Conservation (phyloP, 1,139 yeast species). For the Taphrina communis region DNA sequence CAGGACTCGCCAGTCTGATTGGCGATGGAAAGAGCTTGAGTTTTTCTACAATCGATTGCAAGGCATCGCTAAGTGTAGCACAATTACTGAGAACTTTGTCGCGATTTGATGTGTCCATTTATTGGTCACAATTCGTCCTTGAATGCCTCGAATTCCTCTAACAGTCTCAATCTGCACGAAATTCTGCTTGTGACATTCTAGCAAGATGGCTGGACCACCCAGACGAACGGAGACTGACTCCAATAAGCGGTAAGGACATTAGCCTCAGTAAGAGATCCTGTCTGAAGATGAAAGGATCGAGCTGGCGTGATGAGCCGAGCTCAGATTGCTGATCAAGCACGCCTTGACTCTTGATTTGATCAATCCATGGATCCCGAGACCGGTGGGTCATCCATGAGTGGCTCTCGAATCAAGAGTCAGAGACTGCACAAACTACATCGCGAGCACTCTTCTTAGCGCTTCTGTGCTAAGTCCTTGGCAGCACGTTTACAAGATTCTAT, state of each 20-base stretch:
- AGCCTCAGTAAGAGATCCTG: background rate
- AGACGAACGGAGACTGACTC: background rate
- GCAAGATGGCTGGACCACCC: background rate
- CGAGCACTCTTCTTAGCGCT: no score
- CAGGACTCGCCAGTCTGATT: slow-evolving; percentile 5
- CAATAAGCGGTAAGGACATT: background rate
- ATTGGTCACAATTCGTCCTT: background rate
- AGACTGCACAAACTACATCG: no score
- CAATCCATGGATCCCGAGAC: no score
- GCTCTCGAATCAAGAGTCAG: no score
- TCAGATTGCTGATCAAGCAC: no score
- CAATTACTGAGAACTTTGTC: background rate
- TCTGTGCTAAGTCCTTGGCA: no score
- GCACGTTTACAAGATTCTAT: background rate
- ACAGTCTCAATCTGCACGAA: no score
- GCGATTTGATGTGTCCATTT: background rate
- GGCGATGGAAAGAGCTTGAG: slow-evolving; percentile 19
- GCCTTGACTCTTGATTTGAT: no score
- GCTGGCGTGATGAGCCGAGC: no score
- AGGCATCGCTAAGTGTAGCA: background rate
- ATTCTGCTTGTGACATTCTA: background rate
- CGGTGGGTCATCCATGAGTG: no score
- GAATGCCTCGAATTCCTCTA: no score
- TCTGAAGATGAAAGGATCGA: background rate
- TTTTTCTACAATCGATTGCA: slow-evolving; percentile 22